Base-by-base conservation (phyloP, 345 rosid species). In the Noccaea caerulescens region DNA sequence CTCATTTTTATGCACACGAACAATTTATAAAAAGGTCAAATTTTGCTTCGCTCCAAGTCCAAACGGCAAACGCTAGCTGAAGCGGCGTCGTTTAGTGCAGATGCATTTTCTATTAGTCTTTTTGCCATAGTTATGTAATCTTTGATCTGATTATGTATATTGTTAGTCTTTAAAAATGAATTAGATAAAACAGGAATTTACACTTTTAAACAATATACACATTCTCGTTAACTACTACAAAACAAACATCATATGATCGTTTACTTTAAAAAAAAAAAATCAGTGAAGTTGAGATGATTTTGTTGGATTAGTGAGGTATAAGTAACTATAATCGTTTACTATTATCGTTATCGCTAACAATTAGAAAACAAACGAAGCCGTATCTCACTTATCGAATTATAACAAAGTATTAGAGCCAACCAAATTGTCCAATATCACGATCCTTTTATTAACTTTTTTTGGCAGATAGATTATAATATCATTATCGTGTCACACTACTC, bases 21-120 rank as follows among this genome's bases (percentile, higher is more conserved):
- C 2, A 32, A 8, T 16, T 47, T 34, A 2, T 50, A 2, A 45
- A 18, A 41, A 59, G 57, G 63, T 74, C 73, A 51, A 68, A 39
- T 59, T 59, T 64, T 37, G 51, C 43, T 55, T n/a, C 2, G 59
- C 23, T 30, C 13, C 32, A 62, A 62, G 13, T 72, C 58, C 43
- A 66, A 47, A 47, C 8, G n/a, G 39, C 43, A 66, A 47, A 47
- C 8, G n/a, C 39, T 27, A 6, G 8, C 49, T 20, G 4, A 51
- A 49, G 16, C 62, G 61, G 1, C 54, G 61, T 73, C 68, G 62
- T 73, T 64, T 8, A 0, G 0, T 2, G 16, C 7, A 25, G 27
- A 3, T 25, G 27, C 1, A 6, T 32, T 8, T 1, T 16, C 11
- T 54, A 13, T 25, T 25, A 16, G 27, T 1, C 27, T 25, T 25